Evolutionary conservation across 2,329 filamentous ascomycete species (phyloP), one percentile per base, ranked within the genome.

Genomic region (Nannizziopsis barbatae): DNA sequence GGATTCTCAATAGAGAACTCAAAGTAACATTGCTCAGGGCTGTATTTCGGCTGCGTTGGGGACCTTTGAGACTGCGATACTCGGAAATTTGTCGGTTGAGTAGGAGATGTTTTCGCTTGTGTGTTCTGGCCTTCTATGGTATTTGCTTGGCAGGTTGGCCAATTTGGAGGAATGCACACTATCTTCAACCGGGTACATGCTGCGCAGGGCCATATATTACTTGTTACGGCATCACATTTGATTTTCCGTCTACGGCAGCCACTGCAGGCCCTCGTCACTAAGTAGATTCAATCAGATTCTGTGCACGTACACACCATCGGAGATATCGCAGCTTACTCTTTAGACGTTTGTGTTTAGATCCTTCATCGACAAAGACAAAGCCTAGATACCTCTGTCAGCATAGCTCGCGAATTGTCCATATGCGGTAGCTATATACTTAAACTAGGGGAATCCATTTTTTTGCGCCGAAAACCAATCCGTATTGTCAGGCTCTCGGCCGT

Each of bases 291-390:
- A 47, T 42, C 37, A 41, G 8, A 2, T 17, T 31, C 20, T 15
- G 3, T 11, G 8, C 2, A 2, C 17, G 3, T 17, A 33, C 12
- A 37, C 3, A 31, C 12, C 9, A 2, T 18, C 3, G 15, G n/a
- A 43, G 14, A n/a, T 11, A 17, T 47, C 12, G 30, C n/a, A 40
- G 37, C 65, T 52, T 77, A 92, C 87, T 87, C 76, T 96, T 96
- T 54, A 96, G 73, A 59, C 90, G 80, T 70, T 96, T 96, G 69
- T 96, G 92, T 55, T 92, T 84, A 71, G 96, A 96, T 68, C 96
- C 92, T 67, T 96, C 90, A 67, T 96, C 90, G 50, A 96, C 92
- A 63, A 96, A 96, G 60, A 96, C 92, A 84, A 95, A 96, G 66
- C 95, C 89, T 94, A 60, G 17, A 12, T 22, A 35, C 9, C 9